Evolutionary conservation across 1,284 basidiomycete species (phyloP).

Genomic region (Xerocomus nothofagi): DNA sequence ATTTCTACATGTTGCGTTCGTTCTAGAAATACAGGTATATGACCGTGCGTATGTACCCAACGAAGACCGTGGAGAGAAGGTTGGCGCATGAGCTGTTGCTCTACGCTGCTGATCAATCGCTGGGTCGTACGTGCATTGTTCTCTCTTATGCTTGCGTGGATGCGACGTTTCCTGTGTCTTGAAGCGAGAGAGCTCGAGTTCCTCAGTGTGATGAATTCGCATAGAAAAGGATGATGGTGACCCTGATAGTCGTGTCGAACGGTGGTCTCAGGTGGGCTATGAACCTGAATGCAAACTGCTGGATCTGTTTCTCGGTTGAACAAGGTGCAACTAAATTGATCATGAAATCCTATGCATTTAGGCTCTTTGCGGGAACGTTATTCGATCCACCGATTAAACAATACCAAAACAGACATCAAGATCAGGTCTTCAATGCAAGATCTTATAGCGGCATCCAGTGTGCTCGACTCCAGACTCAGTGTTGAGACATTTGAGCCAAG

Average conservation of each 20-base stretch:
- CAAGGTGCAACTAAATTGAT: neutral
- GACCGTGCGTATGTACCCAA: too few relatives aligned
- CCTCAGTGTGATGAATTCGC: neutral
- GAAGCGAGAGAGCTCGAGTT: neutral
- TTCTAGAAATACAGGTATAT: too few relatives aligned
- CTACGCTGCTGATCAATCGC: neutral
- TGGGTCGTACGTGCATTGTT: neutral
- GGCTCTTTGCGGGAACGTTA: constrained; percentile 1
- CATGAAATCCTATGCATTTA: constrained; percentile 7
- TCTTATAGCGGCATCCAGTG: constrained; percentile 1
- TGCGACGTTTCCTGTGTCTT: too few relatives aligned
- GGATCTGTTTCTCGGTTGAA: neutral
- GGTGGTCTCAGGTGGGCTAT: neutral
- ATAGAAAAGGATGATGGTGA: neutral
- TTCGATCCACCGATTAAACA: constrained; percentile 18
- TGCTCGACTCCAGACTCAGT: constrained; percentile 27
- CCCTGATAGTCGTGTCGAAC: neutral
- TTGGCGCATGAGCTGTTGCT: too few relatives aligned
- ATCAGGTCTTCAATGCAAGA: constrained; percentile 3
- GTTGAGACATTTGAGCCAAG: constrained; percentile 72
- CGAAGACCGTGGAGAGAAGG: too few relatives aligned
- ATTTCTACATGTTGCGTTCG: too few relatives aligned
- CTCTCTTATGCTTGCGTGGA: too few relatives aligned
- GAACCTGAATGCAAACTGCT: neutral
- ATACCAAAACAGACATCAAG: constrained; percentile 8